Conservation (phyloP, 2,329 filamentous ascomycete genomes). For the Ascomycota sp. region DNA sequence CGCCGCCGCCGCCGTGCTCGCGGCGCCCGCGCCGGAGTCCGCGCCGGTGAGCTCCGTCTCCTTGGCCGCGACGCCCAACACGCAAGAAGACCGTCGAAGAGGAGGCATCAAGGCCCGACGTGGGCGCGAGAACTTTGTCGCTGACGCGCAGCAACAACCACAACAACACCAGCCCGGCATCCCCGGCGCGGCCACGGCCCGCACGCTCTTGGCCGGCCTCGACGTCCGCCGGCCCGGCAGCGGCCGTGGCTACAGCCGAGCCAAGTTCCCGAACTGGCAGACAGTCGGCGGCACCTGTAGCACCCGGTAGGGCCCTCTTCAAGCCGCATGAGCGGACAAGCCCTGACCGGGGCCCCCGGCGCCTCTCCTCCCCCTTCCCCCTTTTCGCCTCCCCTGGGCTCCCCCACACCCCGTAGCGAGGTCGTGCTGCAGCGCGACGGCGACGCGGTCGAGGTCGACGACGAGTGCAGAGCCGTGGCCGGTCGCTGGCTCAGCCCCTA, state of each 20-base stretch:
- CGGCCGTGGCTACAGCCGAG: conserved; percentile 38
- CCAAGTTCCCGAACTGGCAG: conserved; percentile 53
- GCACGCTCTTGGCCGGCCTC: conserved; percentile 34
- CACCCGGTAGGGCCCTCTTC: conserved; percentile 24
- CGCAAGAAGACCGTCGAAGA: too few relatives aligned
- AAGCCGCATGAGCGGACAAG: too few relatives aligned
- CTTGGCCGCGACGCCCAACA: too few relatives aligned
- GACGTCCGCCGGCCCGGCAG: conserved; percentile 34
- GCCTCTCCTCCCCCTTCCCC: not conserved
- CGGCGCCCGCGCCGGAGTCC: too few relatives aligned
- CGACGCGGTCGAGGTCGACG: conserved; percentile 34
- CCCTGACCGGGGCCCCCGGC: too few relatives aligned
- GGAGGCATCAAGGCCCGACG: too few relatives aligned
- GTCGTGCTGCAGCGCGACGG: conserved; percentile 58
- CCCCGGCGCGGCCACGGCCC: conserved; percentile 35
- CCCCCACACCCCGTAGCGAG: conserved; percentile 22
- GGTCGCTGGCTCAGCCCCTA: conserved; percentile 55
- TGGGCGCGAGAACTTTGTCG: too few relatives aligned
- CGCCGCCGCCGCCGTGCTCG: conserved; percentile 7
- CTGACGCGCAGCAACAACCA: not conserved
- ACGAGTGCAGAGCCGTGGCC: conserved; percentile 39
- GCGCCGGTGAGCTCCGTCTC: too few relatives aligned
- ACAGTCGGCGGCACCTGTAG: conserved; percentile 47
- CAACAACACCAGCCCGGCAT: conserved; percentile 31
- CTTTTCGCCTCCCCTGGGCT: not conserved